A percentile compares a stretch with the other conserved stretches of the same genome.
phyloP scores from a whole-genome alignment of 2,329 filamentous ascomycete genomes.

The Alternaria sp. region DNA sequence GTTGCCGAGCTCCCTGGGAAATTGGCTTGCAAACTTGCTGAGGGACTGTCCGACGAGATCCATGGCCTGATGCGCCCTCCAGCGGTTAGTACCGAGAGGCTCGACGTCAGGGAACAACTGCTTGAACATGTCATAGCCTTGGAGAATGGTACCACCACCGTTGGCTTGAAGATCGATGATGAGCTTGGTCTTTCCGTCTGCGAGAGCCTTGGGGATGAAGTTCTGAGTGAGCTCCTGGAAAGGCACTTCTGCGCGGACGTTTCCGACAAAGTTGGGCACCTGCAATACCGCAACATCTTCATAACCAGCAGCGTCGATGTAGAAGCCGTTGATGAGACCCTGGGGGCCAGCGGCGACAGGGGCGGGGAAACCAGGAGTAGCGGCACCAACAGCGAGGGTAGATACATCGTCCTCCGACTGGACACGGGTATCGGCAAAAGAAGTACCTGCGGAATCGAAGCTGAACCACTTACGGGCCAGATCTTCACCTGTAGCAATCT shows the following conservation, averaged over 20 bases:
- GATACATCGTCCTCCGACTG: slow-evolving; percentile 1
- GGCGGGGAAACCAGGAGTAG: slow-evolving; percentile 52
- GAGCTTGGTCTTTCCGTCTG: slow-evolving; percentile 63
- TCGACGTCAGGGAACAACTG: slow-evolving; percentile 60
- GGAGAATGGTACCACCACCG: slow-evolving; percentile 64
- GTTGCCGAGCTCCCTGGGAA: slow-evolving; percentile 36
- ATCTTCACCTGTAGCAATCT: slow-evolving; percentile 49
- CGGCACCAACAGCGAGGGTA: slow-evolving; percentile 9
- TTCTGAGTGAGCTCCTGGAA: slow-evolving; percentile 52
- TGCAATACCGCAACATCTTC: slow-evolving; percentile 54
- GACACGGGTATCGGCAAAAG: neutral
- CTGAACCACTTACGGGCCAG: slow-evolving; percentile 49
- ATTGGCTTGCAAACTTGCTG: slow-evolving; percentile 40
- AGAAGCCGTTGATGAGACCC: slow-evolving; percentile 56
- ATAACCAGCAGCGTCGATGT: slow-evolving; percentile 51
- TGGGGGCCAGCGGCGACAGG: slow-evolving; percentile 48
- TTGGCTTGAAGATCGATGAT: slow-evolving; percentile 67
- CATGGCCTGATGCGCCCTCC: slow-evolving; percentile 57
- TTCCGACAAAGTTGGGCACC: slow-evolving; percentile 50
- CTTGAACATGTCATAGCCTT: slow-evolving; percentile 67
- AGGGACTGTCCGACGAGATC: slow-evolving; percentile 53
- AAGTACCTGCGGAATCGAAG: slow-evolving; percentile 21
- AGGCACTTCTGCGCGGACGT: slow-evolving; percentile 18
- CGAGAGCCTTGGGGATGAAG: slow-evolving; percentile 51
- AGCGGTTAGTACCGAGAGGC: slow-evolving; percentile 58